Evolutionary conservation across 768 basidiomycete genomes (phyloP), one percentile per base, ranked within the genome.

Genomic region (Paxillus involutus): DNA sequence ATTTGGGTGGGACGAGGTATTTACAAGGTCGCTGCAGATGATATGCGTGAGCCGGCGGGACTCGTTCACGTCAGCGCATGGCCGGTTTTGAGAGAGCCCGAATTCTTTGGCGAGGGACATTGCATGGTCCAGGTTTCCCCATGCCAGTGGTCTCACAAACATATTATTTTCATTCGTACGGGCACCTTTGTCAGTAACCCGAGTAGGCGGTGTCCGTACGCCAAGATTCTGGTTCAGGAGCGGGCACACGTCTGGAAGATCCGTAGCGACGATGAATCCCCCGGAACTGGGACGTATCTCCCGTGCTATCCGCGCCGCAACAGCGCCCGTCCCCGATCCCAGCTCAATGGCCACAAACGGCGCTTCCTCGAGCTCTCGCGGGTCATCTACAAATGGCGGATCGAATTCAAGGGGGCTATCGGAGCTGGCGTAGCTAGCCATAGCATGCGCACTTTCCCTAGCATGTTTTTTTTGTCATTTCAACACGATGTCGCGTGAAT

Each of bases 21-120:
- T 64, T 72, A 91, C 91, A 51, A 94, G 78, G 70, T 94, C 91
- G 65, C 92, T 93, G 69, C 91, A 90, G 19, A 93, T 67, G 43
- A 94, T 79, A 63, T 91, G 88, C 1, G 85, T 86, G 49, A 82
- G 62, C 30, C 40, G 56, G 42, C 45, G 43, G 39, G 19, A 29
- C 43, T 32, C 32, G 32, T 32, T 10, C 32, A 14, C 35, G 12
- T 35, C 10, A 12, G 35, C 2, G 13, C 3, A 35, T 14, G 0
- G 51, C 32, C 12, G 33, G 43, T 14, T 69, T 6, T 33, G 16
- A 6, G 24, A 40, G n/a, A 59, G 43, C 24, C 44, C 44, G 5
- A 83, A 71, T 42, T 80, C 76, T 4, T 65, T 62, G 9, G 71
- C 62, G 40, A 89, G 73, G 13, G 53, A 37, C 12, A 46, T 37